phyloP scores from a whole-genome alignment of 148 eudicot genomes.

The Vaccinium corymbosum region DNA sequence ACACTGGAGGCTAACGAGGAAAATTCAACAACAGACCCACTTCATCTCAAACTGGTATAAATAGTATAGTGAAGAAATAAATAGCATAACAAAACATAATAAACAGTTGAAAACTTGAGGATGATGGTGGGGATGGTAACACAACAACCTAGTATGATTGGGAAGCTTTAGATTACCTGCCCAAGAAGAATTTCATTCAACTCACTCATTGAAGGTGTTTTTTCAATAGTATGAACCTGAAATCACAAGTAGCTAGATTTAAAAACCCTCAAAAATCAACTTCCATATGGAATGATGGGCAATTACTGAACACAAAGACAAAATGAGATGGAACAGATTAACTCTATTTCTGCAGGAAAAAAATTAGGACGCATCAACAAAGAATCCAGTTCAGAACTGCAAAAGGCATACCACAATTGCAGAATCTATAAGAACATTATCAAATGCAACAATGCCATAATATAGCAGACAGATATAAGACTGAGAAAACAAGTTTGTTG shows the following conservation, averaged over 20 bases:
- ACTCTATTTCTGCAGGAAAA: neutral
- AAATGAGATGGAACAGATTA: neutral
- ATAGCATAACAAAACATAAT: neutral
- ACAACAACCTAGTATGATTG: conserved; percentile 6
- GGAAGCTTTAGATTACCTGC: conserved; percentile 51
- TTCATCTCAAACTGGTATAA: neutral
- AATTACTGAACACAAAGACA: neutral
- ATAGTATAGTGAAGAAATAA: neutral
- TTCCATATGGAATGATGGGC: neutral
- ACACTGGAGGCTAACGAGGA: neutral
- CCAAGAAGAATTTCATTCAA: conserved; percentile 91
- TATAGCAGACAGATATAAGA: neutral
- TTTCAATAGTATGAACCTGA: conserved; percentile 91
- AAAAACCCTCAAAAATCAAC: neutral
- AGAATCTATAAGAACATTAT: neutral
- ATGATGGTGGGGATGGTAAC: neutral
- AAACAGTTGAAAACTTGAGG: neutral
- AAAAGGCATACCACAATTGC: neutral
- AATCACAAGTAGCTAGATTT: conserved; percentile 22
- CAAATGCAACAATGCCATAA: neutral
- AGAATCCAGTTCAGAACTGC: neutral
- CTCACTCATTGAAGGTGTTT: conserved; percentile 96
- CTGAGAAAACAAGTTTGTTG: neutral
- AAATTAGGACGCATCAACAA: neutral
- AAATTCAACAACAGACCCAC: neutral